These are phyloP conservation scores for Diddensiella caesifluorescens DNA, from an alignment of 805 yeast species.

Conservation along the genomic window DNA sequence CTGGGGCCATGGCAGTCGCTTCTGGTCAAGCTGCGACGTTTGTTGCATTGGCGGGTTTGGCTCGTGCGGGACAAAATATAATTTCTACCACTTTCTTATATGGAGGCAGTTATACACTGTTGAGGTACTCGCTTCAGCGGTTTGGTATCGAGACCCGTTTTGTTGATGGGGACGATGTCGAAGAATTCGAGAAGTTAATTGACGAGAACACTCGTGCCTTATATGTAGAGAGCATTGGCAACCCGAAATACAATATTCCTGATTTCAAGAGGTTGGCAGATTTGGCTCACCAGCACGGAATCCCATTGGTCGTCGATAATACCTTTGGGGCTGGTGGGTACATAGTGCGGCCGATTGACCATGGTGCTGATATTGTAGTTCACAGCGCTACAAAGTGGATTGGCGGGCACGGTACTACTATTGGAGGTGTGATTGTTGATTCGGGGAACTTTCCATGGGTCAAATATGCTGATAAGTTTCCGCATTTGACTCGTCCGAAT, in stretches of 20 bases:
- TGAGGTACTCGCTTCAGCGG: slow-evolving; percentile 86
- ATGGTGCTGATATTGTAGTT: slow-evolving; percentile 86
- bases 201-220: slow-evolving; percentile 87
- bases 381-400: slow-evolving; percentile 98
- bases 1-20: slow-evolving; percentile 79
- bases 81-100: slow-evolving; percentile 81
- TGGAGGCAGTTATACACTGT: slow-evolving; percentile 96
- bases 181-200: slow-evolving; percentile 63
- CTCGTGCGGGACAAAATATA: slow-evolving; percentile 85
- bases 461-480: slow-evolving; percentile 78
- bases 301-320: slow-evolving; percentile 90
- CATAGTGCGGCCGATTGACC: slow-evolving; percentile 75
- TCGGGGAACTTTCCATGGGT: slow-evolving; percentile 92
- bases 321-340: slow-evolving; percentile 97
- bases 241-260: slow-evolving; percentile 89
- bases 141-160: slow-evolving; percentile 82
- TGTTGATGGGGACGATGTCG: slow-evolving; percentile 73
- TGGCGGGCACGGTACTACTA: slow-evolving; percentile 94
- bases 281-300: slow-evolving; percentile 78
- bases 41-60: slow-evolving; percentile 73
- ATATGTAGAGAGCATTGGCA: slow-evolving; percentile 85
- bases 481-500: slow-evolving; percentile 85
- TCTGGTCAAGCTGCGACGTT: slow-evolving; percentile 98
- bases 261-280: slow-evolving; percentile 74
- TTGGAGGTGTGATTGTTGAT: slow-evolving; percentile 87